phyloP scores from a whole-genome alignment of 352 stramenopile genomes.

The Pythium sukuiense region DNA sequence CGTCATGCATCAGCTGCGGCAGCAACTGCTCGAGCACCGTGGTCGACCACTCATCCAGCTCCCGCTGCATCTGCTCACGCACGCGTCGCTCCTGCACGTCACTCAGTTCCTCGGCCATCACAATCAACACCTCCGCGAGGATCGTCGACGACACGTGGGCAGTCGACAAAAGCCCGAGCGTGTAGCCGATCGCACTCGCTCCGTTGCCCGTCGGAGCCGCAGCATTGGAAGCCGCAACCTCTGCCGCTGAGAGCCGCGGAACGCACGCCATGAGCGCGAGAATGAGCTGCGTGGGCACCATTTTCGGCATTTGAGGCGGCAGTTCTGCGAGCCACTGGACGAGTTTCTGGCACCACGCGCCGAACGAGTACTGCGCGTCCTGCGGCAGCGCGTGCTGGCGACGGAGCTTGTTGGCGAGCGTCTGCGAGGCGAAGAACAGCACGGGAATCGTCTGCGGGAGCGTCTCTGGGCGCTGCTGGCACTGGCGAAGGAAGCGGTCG shows the following conservation, averaged over 20 bases:
- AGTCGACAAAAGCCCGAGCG: slow-evolving; percentile 48
- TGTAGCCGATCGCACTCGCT: slow-evolving; percentile 53
- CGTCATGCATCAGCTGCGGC: slow-evolving; percentile 76
- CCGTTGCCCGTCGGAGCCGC: neutral
- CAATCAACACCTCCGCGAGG: slow-evolving; percentile 59
- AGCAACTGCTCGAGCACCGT: slow-evolving; percentile 62
- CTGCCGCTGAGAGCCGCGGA: slow-evolving; percentile 41
- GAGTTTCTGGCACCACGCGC: slow-evolving; percentile 48
- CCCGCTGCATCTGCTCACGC: slow-evolving; percentile 53
- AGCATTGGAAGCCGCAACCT: slow-evolving; percentile 29
- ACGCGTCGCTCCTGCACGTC: slow-evolving; percentile 46
- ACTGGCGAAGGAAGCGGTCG: slow-evolving; percentile 47
- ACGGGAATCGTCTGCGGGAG: slow-evolving; percentile 35
- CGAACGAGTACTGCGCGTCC: slow-evolving; percentile 29
- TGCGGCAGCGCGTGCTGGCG: slow-evolving; percentile 47
- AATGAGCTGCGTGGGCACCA: slow-evolving; percentile 74
- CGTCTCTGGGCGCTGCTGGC: slow-evolving; percentile 22
- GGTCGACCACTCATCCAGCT: slow-evolving; percentile 62
- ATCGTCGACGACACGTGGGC: slow-evolving; percentile 37
- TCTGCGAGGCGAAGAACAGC: slow-evolving; percentile 82
- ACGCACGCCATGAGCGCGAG: slow-evolving; percentile 67
- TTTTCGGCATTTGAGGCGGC: slow-evolving; percentile 42
- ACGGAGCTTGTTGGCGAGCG: slow-evolving; percentile 78
- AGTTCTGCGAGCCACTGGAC: slow-evolving; percentile 56
- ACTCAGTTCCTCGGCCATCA: slow-evolving; percentile 67